Percentiles rank a stretch among this genome's conserved stretches.
Evolutionary conservation across 2,329 filamentous ascomycete species (phyloP).

Genomic region (Neonectria coccinea): DNA sequence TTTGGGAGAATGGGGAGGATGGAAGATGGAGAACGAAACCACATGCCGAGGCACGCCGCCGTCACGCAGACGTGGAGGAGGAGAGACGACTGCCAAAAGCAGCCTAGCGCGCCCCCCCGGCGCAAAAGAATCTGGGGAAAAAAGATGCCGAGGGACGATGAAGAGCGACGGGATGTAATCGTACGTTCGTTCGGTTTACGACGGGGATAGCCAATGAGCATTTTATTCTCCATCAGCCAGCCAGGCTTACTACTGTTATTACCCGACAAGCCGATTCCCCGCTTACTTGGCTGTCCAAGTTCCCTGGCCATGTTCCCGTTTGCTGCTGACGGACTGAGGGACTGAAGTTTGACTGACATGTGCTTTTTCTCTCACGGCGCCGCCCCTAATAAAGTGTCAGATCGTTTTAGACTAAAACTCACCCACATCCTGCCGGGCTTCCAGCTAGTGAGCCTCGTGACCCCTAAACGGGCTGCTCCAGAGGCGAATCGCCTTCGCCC

Average conservation of each 20-base stretch:
- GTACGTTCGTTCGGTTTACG: background rate
- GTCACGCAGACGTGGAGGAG: conserved; percentile 27
- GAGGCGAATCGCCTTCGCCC: background rate
- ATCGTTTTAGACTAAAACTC: background rate
- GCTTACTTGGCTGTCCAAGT: background rate
- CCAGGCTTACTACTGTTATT: background rate
- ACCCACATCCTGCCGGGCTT: background rate
- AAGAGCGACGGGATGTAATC: conserved; percentile 19
- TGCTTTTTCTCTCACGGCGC: conserved; percentile 3
- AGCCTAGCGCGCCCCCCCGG: conserved; percentile 30
- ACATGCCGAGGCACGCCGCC: conserved; percentile 44
- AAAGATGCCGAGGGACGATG: conserved; percentile 44
- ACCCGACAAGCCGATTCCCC: background rate
- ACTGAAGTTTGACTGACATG: conserved; percentile 13
- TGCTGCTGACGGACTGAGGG: conserved; percentile 1
- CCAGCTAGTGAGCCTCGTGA: background rate
- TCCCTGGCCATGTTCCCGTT: background rate
- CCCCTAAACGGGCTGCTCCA: background rate
- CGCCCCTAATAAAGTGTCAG: background rate
- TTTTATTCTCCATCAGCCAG: background rate
- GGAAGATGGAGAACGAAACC: conserved; percentile 28
- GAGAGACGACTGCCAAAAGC: conserved; percentile 16
- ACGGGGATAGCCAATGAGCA: background rate
- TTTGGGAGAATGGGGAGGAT: conserved; percentile 29
- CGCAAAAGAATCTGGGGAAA: conserved; percentile 40